Evolutionary conservation across 495 filamentous ascomycete species (phyloP).

Genomic region (Baudoinia panamericana): DNA sequence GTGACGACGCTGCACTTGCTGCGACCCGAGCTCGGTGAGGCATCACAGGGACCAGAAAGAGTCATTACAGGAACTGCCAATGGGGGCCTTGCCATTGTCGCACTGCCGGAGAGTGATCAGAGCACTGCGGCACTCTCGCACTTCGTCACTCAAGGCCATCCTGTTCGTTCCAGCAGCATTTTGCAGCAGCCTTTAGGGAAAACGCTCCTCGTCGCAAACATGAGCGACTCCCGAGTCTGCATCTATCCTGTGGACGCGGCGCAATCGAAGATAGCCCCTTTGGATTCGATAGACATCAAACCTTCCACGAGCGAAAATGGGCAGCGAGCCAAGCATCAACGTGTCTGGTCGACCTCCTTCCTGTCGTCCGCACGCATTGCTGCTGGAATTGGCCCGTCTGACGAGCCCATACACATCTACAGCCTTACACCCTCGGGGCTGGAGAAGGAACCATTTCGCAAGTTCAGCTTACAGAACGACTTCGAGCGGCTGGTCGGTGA

Average conservation of each 20-base stretch:
- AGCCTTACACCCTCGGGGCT: constrained; percentile 35
- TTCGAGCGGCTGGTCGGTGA: not conserved
- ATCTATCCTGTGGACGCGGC: constrained; percentile 32
- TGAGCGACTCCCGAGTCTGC: constrained; percentile 21
- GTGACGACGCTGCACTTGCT: constrained; percentile 46
- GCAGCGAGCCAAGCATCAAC: constrained; percentile 20
- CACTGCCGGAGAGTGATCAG: constrained; percentile 12
- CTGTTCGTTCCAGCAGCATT: constrained; percentile 12
- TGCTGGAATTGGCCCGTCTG: constrained; percentile 36
- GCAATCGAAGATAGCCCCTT: constrained; percentile 28
- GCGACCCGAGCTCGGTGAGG: constrained; percentile 27
- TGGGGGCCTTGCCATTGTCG: constrained; percentile 30
- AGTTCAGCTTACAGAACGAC: constrained; percentile 27
- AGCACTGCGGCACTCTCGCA: constrained; percentile 5
- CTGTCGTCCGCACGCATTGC: constrained; percentile 38
- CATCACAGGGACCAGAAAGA: constrained; percentile 24
- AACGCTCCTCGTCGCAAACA: constrained; percentile 22
- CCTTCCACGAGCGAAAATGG: constrained; percentile 9
- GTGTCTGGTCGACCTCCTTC: constrained; percentile 39
- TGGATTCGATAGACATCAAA: constrained; percentile 28
- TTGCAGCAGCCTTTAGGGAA: not conserved
- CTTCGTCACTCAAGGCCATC: constrained; percentile 18
- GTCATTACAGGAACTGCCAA: constrained; percentile 36
- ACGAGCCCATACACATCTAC: constrained; percentile 38
- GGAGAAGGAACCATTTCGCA: constrained; percentile 26